These are phyloP conservation scores for Apiospora marii DNA, from an alignment of 2,329 filamentous ascomycete species.

Conservation along the genomic window DNA sequence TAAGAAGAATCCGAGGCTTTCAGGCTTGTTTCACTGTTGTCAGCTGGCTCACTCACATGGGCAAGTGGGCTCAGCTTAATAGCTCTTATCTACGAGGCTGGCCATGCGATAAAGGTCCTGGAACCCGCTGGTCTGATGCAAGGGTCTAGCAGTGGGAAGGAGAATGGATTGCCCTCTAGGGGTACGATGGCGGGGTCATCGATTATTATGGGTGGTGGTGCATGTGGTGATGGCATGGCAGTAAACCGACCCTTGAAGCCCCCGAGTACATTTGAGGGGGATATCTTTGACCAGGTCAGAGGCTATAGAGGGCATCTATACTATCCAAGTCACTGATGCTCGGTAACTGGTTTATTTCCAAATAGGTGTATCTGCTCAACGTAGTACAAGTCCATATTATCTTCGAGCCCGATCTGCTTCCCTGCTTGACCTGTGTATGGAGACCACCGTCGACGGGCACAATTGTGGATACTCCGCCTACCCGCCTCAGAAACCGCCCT, in stretches of 20 bases:
- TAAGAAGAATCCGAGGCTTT: constrained; percentile 2
- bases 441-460: too few relatives aligned
- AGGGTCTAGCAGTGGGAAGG: constrained; percentile 22
- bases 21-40: constrained; percentile 9
- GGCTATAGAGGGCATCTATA: neutral
- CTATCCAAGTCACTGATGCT: too few relatives aligned
- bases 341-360: too few relatives aligned
- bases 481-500: too few relatives aligned
- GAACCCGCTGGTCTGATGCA: constrained; percentile 22
- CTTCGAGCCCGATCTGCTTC: too few relatives aligned
- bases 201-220: neutral
- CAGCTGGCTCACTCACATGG: neutral
- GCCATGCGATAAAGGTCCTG: constrained; percentile 27
- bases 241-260: neutral
- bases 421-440: too few relatives aligned
- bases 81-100: constrained; percentile 29
- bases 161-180: neutral
- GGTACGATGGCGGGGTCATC: neutral
- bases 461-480: too few relatives aligned
- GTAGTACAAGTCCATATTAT: too few relatives aligned
- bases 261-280: neutral
- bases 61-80: constrained; percentile 1
- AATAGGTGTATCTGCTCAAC: neutral
- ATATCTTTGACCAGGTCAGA: neutral
- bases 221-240: neutral